phyloP scores from a whole-genome alignment of 2,329 filamentous ascomycete species.

The Claviceps pazoutovae region DNA sequence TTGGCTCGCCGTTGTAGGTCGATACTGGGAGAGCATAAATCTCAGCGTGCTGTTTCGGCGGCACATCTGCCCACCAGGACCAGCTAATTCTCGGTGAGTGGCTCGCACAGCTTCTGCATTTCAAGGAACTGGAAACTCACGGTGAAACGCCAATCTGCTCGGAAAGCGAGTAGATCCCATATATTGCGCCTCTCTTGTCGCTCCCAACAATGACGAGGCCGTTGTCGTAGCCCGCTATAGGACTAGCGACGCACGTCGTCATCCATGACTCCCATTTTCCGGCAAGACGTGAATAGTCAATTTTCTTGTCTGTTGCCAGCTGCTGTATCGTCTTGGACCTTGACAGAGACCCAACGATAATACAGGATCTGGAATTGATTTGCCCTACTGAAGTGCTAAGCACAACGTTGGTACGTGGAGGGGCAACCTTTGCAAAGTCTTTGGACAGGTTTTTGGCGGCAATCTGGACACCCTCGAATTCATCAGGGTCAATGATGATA shows the following conservation, averaged over 20 bases:
- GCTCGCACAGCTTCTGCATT: not conserved
- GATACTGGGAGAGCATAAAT: conserved; percentile 31
- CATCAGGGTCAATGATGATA: conserved; percentile 17
- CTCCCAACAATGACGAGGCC: conserved; percentile 44
- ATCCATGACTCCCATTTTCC: conserved; percentile 44
- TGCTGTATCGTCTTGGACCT: conserved; percentile 10
- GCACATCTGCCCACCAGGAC: conserved; percentile 48
- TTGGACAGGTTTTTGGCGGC: conserved; percentile 18
- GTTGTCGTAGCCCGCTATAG: conserved; percentile 24
- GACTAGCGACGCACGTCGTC: conserved; percentile 32
- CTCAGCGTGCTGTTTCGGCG: conserved; percentile 27
- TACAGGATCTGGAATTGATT: conserved; percentile 7
- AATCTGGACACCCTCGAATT: conserved; percentile 19
- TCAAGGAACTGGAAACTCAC: conserved; percentile 7
- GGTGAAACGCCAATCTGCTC: conserved; percentile 49
- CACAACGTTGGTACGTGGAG: conserved; percentile 5
- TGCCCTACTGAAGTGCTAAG: conserved; percentile 1
- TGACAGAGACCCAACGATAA: conserved; percentile 12
- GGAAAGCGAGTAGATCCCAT: conserved; percentile 44
- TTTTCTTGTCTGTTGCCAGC: conserved; percentile 8
- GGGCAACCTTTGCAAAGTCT: conserved; percentile 15
- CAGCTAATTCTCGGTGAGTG: conserved; percentile 20
- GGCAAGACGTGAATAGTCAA: conserved; percentile 11
- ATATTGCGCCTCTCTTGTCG: conserved; percentile 46
- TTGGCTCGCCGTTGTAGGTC: conserved; percentile 30